Evolutionary conservation across 768 basidiomycete species (phyloP).

Genomic region (Mrakia gelida): DNA sequence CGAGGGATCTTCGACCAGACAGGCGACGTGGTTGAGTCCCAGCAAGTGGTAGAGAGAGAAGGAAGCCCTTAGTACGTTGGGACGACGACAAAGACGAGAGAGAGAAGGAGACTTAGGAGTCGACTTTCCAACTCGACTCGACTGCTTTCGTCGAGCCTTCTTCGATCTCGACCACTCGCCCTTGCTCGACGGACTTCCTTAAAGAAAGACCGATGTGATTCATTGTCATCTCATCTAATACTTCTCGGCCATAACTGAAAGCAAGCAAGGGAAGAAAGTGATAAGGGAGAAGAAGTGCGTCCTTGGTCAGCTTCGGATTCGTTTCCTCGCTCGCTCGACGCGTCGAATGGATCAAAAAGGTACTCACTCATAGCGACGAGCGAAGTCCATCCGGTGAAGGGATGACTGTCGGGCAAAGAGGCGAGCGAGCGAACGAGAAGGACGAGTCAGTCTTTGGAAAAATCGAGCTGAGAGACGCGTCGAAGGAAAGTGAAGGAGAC

Average conservation of each 20-base stretch:
- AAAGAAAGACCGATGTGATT: too few relatives aligned
- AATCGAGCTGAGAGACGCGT: neutral
- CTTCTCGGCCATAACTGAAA: slow-evolving; percentile 63
- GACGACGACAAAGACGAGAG: too few relatives aligned
- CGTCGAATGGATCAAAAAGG: neutral
- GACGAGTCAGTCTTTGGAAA: neutral
- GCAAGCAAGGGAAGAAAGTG: slow-evolving; percentile 10
- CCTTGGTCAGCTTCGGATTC: neutral
- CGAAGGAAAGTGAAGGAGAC: slow-evolving; percentile 2
- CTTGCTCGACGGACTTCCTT: too few relatives aligned
- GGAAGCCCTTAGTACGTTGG: too few relatives aligned
- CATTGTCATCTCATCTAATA: slow-evolving; percentile 44
- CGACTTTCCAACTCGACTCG: too few relatives aligned
- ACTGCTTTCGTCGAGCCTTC: too few relatives aligned
- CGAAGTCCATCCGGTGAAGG: slow-evolving; percentile 97
- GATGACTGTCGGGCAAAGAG: slow-evolving; percentile 66
- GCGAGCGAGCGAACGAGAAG: neutral
- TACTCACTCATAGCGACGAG: slow-evolving; percentile 77
- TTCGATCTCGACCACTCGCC: too few relatives aligned
- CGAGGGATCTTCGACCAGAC: too few relatives aligned
- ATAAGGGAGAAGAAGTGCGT: neutral
- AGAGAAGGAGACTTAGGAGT: too few relatives aligned
- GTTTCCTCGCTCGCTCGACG: neutral
- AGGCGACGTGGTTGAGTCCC: too few relatives aligned
- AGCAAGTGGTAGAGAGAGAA: too few relatives aligned